Evolutionary conservation across 1,284 basidiomycete genomes (phyloP).

Genomic region (Cerrena zonata): DNA sequence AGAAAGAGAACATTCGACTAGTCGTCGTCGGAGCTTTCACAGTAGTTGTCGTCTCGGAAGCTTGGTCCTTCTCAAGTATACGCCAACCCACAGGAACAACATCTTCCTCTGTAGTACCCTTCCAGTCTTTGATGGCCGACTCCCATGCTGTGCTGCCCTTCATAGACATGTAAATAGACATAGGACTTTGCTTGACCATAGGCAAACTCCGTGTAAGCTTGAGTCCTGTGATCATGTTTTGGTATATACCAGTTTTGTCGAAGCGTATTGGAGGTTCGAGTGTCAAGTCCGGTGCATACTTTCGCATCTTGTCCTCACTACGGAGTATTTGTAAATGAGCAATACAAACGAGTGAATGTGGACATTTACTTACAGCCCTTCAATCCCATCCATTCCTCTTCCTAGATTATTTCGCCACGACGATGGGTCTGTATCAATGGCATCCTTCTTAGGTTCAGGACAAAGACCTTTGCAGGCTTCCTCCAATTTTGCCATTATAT

Average conservation of each 20-base stretch:
- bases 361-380: conserved; percentile 50
- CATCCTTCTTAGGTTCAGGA: conserved; percentile 29
- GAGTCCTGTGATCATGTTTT: conserved; percentile 52
- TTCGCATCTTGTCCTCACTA: conserved; percentile 10
- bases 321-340: background rate
- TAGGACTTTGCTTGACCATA: conserved; percentile 51
- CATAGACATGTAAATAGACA: conserved; percentile 56
- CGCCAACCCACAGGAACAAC: conserved; percentile 63
- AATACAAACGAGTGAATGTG: conserved; percentile 1
- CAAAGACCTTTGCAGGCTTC: conserved; percentile 46
- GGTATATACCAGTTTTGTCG: conserved; percentile 47
- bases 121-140: conserved; percentile 50
- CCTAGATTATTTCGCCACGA: conserved; percentile 32
- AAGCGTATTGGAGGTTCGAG: conserved; percentile 39
- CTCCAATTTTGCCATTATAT: conserved; percentile 48
- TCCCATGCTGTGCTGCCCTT: conserved; percentile 74
- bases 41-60: conserved; percentile 18
- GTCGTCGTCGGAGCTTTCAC: conserved; percentile 41
- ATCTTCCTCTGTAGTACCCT: conserved; percentile 46
- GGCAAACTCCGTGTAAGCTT: conserved; percentile 55
- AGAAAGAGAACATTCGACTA: conserved; percentile 65
- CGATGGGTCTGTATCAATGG: conserved; percentile 16
- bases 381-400: conserved; percentile 40
- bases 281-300: conserved; percentile 26
- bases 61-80: conserved; percentile 41